Percentiles rank a stretch among this genome's conserved stretches.
phyloP scores from a whole-genome alignment of 1,139 yeast genomes.

The Nakaseomyces bracarensis region DNA sequence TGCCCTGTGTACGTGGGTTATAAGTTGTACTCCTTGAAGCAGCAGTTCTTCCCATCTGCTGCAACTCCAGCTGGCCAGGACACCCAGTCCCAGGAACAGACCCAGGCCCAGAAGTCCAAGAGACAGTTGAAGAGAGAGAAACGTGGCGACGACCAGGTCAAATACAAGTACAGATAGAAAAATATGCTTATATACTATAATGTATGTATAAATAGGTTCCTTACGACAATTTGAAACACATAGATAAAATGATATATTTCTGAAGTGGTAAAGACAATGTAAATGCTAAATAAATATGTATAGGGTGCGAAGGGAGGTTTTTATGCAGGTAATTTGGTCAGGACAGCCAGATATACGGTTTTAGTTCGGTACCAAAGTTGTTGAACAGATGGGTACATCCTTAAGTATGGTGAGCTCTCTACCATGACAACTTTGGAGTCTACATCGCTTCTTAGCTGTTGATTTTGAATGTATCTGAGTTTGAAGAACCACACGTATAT shows the following conservation, averaged over 20 bases:
- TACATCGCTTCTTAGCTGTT: slow-evolving; percentile 16
- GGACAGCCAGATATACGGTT: slow-evolving; percentile 14
- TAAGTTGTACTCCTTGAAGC: slow-evolving; percentile 24
- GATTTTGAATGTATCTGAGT: slow-evolving; percentile 22
- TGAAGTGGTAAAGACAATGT: no score
- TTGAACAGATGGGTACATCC: slow-evolving; percentile 12
- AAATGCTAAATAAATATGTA: slow-evolving; percentile 3
- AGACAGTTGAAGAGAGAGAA: slow-evolving; percentile 31
- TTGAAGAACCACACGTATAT: slow-evolving; percentile 26
- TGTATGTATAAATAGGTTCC: no score
- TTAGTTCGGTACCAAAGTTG: slow-evolving; percentile 18
- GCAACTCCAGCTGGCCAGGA: slow-evolving; percentile 5
- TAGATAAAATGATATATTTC: no score
- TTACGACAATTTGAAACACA: no score
- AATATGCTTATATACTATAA: not conserved
- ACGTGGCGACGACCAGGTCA: slow-evolving; percentile 25
- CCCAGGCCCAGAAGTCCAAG: slow-evolving; percentile 22
- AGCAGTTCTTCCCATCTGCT: slow-evolving; percentile 13
- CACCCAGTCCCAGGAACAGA: slow-evolving; percentile 1
- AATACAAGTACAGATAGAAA: slow-evolving; percentile 18
- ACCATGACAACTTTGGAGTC: slow-evolving; percentile 12
- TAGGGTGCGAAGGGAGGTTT: not conserved
- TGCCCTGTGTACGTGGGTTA: slow-evolving; percentile 24
- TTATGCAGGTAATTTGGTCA: slow-evolving; percentile 13
- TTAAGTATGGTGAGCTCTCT: slow-evolving; percentile 7